Percentiles rank a stretch among this genome's conserved stretches.
These are phyloP conservation scores for Lipomyces sp. DNA, from an alignment of 805 yeast species.

Conservation along the genomic window DNA sequence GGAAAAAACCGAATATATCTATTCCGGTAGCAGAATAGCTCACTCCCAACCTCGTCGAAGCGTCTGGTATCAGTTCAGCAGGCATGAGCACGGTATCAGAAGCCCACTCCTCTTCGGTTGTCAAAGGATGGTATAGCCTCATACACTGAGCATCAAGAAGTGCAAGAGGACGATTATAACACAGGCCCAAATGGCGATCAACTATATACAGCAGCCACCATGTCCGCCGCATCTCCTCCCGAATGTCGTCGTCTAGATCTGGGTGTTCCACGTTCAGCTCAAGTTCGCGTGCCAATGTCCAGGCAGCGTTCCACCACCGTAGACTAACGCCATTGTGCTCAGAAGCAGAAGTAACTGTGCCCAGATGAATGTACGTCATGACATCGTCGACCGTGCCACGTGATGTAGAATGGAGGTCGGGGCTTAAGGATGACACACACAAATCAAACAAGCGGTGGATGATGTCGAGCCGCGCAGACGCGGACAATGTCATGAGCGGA, in stretches of 20 bases:
- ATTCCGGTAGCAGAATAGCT: slow-evolving; percentile 41
- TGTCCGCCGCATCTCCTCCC: slow-evolving; percentile 50
- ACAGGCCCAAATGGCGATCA: slow-evolving; percentile 49
- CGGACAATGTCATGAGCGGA: slow-evolving; percentile 41
- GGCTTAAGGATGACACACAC: slow-evolving; percentile 39
- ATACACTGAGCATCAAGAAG: slow-evolving; percentile 46
- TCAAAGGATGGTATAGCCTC: slow-evolving; percentile 44
- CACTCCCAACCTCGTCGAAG: slow-evolving; percentile 35
- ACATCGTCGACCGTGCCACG: slow-evolving; percentile 43
- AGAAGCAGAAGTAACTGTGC: slow-evolving; percentile 44
- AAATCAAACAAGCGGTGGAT: slow-evolving; percentile 40
- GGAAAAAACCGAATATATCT: slow-evolving; percentile 50
- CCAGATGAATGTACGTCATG: slow-evolving; percentile 43
- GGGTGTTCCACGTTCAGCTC: slow-evolving; percentile 42
- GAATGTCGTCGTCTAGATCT: slow-evolving; percentile 40
- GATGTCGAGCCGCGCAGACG: slow-evolving; percentile 40
- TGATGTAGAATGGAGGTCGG: slow-evolving; percentile 37
- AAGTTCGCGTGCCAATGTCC: slow-evolving; percentile 43
- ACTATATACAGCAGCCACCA: slow-evolving; percentile 52
- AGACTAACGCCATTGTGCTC: slow-evolving; percentile 44
- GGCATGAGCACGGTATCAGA: slow-evolving; percentile 14
- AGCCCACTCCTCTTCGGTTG: slow-evolving; percentile 44
- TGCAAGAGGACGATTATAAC: slow-evolving; percentile 46
- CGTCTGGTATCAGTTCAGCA: slow-evolving; percentile 14
- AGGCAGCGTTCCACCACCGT: slow-evolving; percentile 45